Percentiles rank a stretch among this genome's conserved stretches.
Conservation (phyloP, 345 rosid species). For the thale cress (Arabidopsis thaliana) region DNA sequence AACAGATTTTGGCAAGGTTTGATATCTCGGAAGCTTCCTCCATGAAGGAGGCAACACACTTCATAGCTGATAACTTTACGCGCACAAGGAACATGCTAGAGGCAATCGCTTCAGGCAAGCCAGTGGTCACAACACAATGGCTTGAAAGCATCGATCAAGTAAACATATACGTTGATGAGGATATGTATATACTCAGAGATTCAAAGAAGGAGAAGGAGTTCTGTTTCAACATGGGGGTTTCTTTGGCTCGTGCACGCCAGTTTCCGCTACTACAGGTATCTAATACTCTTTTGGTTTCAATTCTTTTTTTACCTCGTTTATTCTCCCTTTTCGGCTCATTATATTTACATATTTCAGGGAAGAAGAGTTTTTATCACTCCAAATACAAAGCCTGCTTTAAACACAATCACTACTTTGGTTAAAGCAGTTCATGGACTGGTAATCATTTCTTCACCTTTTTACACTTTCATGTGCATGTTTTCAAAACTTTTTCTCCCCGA, state of each 20-base stretch:
- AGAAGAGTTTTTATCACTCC: constrained; percentile 71
- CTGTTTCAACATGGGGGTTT: constrained; percentile 75
- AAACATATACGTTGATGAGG: constrained; percentile 73
- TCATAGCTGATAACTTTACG: constrained; percentile 71
- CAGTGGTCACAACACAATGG: constrained; percentile 82
- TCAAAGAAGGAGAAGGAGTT: constrained; percentile 74
- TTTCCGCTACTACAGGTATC: constrained; percentile 64
- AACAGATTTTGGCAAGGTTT: constrained; percentile 73
- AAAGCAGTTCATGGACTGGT: constrained; percentile 80
- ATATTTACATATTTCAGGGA: constrained; percentile 52
- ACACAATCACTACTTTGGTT: constrained; percentile 65
- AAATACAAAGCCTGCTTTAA: constrained; percentile 72
- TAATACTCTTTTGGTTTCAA: neutral
- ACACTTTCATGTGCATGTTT: neutral
- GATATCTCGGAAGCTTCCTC: constrained; percentile 64
- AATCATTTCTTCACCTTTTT: constrained; percentile 4
- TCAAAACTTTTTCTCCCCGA: constrained; percentile 6
- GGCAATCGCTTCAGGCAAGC: constrained; percentile 87
- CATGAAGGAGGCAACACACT: constrained; percentile 79
- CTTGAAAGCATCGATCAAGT: constrained; percentile 77
- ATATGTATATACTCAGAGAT: constrained; percentile 64
- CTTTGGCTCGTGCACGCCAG: constrained; percentile 72
- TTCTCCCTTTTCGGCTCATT: constrained; percentile 32
- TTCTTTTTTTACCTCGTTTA: constrained; percentile 11
- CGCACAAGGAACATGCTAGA: constrained; percentile 91